Evolutionary conservation across 352 stramenopile species (phyloP).

Genomic region (Globisporangium abappressorium): DNA sequence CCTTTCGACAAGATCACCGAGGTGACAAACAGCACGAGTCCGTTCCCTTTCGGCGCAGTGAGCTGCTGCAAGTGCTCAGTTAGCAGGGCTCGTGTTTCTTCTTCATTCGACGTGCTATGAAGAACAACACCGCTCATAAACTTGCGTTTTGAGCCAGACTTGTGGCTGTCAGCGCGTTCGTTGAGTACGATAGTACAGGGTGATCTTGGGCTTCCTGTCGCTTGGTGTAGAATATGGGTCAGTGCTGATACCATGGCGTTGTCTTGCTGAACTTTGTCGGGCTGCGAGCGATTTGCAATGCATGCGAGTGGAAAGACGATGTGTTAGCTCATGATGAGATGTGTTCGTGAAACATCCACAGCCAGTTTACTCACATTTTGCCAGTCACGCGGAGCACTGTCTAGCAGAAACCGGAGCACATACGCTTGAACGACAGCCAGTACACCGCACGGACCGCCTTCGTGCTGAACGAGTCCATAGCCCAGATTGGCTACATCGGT

Average conservation of each 20-base stretch:
- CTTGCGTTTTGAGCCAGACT: slow-evolving; percentile 24
- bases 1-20: slow-evolving; percentile 71
- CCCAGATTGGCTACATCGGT: slow-evolving; percentile 41
- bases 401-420: slow-evolving; percentile 77
- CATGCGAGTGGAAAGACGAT: neutral
- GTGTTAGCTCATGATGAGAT: neutral
- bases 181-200: slow-evolving; percentile 43
- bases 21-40: slow-evolving; percentile 68
- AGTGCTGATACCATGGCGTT: slow-evolving; percentile 47
- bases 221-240: slow-evolving; percentile 68
- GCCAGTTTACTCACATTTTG: slow-evolving; percentile 50
- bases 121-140: slow-evolving; percentile 47
- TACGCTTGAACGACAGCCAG: slow-evolving; percentile 93
- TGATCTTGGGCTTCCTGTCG: slow-evolving; percentile 13
- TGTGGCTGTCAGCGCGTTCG: slow-evolving; percentile 9
- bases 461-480: slow-evolving; percentile 91
- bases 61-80: slow-evolving; percentile 41
- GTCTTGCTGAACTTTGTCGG: slow-evolving; percentile 32
- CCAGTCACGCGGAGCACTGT: slow-evolving; percentile 40
- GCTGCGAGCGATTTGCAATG: slow-evolving; percentile 32
- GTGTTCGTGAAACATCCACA: neutral
- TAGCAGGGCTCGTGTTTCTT: slow-evolving; percentile 36
- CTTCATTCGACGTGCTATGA: slow-evolving; percentile 29
- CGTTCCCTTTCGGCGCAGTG: slow-evolving; percentile 50
- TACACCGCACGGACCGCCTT: slow-evolving; percentile 94